These are phyloP conservation scores for Plasmodium billcollinsi DNA, from an alignment of 169 alveolate species.

Conservation along the genomic window DNA sequence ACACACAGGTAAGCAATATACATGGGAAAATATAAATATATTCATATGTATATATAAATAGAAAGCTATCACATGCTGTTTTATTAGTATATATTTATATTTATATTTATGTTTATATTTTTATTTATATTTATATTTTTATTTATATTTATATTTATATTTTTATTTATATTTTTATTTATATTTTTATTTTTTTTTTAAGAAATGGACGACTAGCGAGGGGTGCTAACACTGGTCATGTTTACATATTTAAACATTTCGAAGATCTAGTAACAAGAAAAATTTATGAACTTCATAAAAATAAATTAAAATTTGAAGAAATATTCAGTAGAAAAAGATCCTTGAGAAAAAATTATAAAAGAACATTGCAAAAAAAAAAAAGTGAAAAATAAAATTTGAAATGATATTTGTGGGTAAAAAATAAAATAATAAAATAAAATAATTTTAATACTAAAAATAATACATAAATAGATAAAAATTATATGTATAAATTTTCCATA, in stretches of 20 bases:
- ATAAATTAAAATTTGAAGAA: constrained; percentile 67
- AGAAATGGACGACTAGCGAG: constrained; percentile 71
- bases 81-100: not conserved
- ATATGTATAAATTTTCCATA: constrained; percentile 52
- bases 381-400: not conserved
- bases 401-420: not conserved
- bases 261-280: constrained; percentile 48
- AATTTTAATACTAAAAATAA: not conserved
- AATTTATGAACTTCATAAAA: constrained; percentile 66
- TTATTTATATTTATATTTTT: not conserved
- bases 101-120: not conserved
- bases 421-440: not conserved
- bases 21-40: not conserved
- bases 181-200: not conserved
- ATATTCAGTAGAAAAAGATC: constrained; percentile 70
- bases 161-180: not conserved
- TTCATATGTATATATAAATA: not conserved
- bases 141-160: not conserved
- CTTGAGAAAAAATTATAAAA: constrained; percentile 69
- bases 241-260: constrained; percentile 48
- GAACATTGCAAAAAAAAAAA: constrained; percentile 23
- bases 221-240: constrained; percentile 67
- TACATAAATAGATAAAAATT: not conserved
- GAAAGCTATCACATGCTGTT: not conserved
- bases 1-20: constrained; percentile 79